Evolutionary conservation across 2,329 filamentous ascomycete genomes (phyloP).

Genomic region (Penicillium sp.): DNA sequence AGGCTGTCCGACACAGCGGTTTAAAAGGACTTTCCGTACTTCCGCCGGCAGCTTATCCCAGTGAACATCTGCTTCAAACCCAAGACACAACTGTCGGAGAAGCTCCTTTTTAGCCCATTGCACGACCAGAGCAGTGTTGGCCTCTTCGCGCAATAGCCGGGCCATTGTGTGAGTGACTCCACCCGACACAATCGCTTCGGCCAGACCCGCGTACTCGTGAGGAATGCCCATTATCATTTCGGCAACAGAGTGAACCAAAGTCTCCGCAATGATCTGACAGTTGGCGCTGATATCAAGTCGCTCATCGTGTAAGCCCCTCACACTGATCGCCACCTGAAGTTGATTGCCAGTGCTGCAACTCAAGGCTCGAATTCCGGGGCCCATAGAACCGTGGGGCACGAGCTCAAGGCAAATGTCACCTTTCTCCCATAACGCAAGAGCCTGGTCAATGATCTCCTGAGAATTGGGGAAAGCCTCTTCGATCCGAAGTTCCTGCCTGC

Average conservation of each 20-base stretch:
- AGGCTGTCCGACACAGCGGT: conserved; percentile 49
- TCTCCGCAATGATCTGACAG: conserved; percentile 43
- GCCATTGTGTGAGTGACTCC: conserved; percentile 39
- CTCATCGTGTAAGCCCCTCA: conserved; percentile 33
- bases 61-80: conserved; percentile 52
- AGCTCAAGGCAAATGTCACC: conserved; percentile 38
- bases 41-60: conserved; percentile 55
- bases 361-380: conserved; percentile 39
- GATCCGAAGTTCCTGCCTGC: conserved; percentile 37
- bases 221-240: conserved; percentile 39
- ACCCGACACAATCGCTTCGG: conserved; percentile 37
- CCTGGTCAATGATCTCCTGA: conserved; percentile 36
- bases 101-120: conserved; percentile 49
- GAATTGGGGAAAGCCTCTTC: conserved; percentile 50
- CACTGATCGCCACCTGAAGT: conserved; percentile 36
- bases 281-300: conserved; percentile 38
- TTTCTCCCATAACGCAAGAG: conserved; percentile 37
- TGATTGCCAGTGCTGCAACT: conserved; percentile 33
- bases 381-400: conserved; percentile 35
- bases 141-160: conserved; percentile 37
- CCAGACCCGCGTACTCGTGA: conserved; percentile 40
- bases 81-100: conserved; percentile 51
- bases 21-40: conserved; percentile 50
- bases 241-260: conserved; percentile 40
- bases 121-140: conserved; percentile 42